Conservation (phyloP, 2,329 filamentous ascomycete species). For the Penicillium thymicola region DNA sequence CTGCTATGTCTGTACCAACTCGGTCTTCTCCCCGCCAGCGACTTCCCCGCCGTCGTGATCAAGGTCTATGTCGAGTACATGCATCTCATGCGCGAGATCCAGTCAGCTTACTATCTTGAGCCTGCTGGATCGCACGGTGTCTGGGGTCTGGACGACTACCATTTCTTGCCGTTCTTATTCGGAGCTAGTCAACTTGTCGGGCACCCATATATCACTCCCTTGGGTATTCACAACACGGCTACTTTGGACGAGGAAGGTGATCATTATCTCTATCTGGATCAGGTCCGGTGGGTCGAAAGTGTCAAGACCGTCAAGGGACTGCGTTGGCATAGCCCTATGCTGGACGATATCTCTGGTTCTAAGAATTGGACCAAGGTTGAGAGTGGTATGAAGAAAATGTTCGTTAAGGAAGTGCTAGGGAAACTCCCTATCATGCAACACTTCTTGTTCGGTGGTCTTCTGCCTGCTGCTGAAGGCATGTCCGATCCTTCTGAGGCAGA, state of each 20-base stretch:
- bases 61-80: constrained; percentile 80
- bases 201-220: constrained; percentile 75
- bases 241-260: constrained; percentile 79
- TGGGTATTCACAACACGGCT: constrained; percentile 81
- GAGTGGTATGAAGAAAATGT: constrained; percentile 95
- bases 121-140: constrained; percentile 96
- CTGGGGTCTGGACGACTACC: constrained; percentile 97
- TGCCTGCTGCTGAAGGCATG: constrained; percentile 81
- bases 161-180: constrained; percentile 93
- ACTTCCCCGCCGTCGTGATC: constrained; percentile 73
- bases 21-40: constrained; percentile 57
- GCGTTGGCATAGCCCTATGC: constrained; percentile 96
- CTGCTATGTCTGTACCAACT: constrained; percentile 89
- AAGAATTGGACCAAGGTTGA: constrained; percentile 92
- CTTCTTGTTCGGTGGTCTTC: constrained; percentile 84
- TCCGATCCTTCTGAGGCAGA: constrained; percentile 44
- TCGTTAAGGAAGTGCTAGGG: constrained; percentile 82
- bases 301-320: constrained; percentile 95
- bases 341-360: constrained; percentile 91
- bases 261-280: constrained; percentile 87
- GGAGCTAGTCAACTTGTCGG: constrained; percentile 85
- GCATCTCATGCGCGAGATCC: constrained; percentile 77
- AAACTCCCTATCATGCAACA: constrained; percentile 99
- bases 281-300: constrained; percentile 90
- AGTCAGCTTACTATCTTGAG: constrained; percentile 93